phyloP scores from a whole-genome alignment of 208 protist species.

The Acanthamoeba comandoni region DNA sequence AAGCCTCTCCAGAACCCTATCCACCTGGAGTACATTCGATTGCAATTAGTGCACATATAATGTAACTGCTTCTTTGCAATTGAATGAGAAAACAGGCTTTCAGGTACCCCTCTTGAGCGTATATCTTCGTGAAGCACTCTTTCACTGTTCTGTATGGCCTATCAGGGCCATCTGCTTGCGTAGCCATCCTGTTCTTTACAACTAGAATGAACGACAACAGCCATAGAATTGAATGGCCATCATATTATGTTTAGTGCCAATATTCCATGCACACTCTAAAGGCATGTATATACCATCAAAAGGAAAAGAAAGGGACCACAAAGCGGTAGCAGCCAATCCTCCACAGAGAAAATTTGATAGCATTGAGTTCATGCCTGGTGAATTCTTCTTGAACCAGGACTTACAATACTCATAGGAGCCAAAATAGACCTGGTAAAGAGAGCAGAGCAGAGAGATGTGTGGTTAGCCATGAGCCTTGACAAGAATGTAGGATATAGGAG shows the following conservation, averaged over 20 bases:
- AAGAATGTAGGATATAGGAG: too few relatives aligned
- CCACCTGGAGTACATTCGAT: constrained; percentile 6
- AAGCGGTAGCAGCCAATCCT: constrained; percentile 54
- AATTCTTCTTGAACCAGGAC: constrained; percentile 35
- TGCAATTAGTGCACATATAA: too few relatives aligned
- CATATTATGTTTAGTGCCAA: too few relatives aligned
- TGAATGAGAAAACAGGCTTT: too few relatives aligned
- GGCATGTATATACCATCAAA: constrained; percentile 62
- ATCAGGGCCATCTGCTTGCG: constrained; percentile 39
- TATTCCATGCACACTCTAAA: too few relatives aligned
- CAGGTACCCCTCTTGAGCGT: constrained; percentile 31
- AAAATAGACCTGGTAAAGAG: constrained; percentile 45
- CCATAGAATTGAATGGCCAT: too few relatives aligned
- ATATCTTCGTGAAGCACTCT: constrained; percentile 50
- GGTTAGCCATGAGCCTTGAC: too few relatives aligned
- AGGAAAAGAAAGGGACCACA: constrained; percentile 47
- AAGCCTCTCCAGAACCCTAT: constrained; percentile 69
- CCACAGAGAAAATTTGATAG: constrained; percentile 57
- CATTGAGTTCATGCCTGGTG: constrained; percentile 33
- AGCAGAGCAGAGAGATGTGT: too few relatives aligned
- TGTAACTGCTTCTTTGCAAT: too few relatives aligned
- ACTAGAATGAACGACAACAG: neutral
- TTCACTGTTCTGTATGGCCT: constrained; percentile 25
- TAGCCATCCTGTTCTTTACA: constrained; percentile 72
- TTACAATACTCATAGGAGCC: constrained; percentile 39